phyloP scores from a whole-genome alignment of 208 protist species.

The Trypanosoma boissoni region DNA sequence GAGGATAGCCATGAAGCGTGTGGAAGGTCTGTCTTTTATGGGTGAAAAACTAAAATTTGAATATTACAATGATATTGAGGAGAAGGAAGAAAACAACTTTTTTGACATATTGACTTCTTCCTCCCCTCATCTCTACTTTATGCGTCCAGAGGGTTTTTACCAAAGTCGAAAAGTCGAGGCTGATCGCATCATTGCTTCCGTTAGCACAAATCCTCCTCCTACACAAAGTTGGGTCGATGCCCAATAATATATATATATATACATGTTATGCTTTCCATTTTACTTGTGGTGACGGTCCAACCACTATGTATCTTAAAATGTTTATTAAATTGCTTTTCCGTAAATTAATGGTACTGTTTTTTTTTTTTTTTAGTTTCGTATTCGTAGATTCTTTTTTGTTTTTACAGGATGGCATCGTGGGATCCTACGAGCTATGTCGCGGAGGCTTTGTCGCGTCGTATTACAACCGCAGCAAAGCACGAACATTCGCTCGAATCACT shows the following conservation, averaged over 20 bases:
- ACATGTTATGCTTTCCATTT: neutral
- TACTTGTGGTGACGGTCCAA: neutral
- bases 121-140: slow-evolving; percentile 16
- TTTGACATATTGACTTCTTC: slow-evolving; percentile 2
- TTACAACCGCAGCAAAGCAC: slow-evolving; percentile 13
- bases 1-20: slow-evolving; percentile 19
- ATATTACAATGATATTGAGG: neutral
- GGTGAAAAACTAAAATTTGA: slow-evolving; percentile 13
- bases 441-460: slow-evolving; percentile 22
- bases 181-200: slow-evolving; percentile 18
- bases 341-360: slow-evolving; percentile 13
- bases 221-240: slow-evolving; percentile 14
- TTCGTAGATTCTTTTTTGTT: slow-evolving; percentile 3
- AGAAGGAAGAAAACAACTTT: neutral
- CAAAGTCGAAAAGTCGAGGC: slow-evolving; percentile 15
- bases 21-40: slow-evolving; percentile 19
- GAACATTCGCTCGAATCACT: neutral
- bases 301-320: neutral
- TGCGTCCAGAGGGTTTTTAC: slow-evolving; percentile 19
- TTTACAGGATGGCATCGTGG: slow-evolving; percentile 27
- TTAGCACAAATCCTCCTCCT: slow-evolving; percentile 1
- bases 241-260: slow-evolving; percentile 1
- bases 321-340: slow-evolving; percentile 7
- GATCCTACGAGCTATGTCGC: slow-evolving; percentile 39
- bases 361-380: slow-evolving; percentile 8